These are phyloP conservation scores for Monotropa hypopitys DNA, from an alignment of 179 eudicot genomes.

Conservation along the genomic window DNA sequence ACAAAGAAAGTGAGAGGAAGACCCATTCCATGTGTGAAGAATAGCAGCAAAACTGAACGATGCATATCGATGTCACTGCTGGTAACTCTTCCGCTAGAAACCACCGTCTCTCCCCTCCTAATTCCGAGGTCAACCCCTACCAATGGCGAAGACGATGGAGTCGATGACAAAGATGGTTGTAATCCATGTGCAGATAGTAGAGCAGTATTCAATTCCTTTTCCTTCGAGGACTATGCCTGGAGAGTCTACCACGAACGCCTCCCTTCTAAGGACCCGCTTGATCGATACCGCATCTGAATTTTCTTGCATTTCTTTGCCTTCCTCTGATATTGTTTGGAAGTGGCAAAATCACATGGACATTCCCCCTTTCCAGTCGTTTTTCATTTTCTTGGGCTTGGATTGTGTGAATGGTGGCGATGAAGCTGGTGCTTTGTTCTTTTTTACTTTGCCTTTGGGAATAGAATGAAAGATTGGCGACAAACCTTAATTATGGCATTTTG, in stretches of 20 bases:
- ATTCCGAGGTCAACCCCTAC: not conserved
- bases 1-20: conserved; percentile 72
- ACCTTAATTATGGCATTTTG: too few relatives aligned
- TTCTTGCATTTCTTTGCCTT: too few relatives aligned
- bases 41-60: not conserved
- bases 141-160: not conserved
- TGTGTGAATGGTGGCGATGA: too few relatives aligned
- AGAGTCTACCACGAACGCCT: conserved; percentile 63
- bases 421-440: too few relatives aligned
- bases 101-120: conserved; percentile 49
- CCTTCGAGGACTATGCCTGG: conserved; percentile 84
- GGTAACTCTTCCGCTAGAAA: conserved; percentile 50
- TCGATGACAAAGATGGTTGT: not conserved
- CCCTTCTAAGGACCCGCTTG: conserved; percentile 58
- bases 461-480: too few relatives aligned
- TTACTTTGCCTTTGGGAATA: too few relatives aligned
- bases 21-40: conserved; percentile 16
- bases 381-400: too few relatives aligned
- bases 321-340: too few relatives aligned
- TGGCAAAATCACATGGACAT: too few relatives aligned
- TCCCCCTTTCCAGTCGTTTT: too few relatives aligned
- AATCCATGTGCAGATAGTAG: not conserved
- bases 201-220: conserved; percentile 30
- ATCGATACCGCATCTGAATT: conserved; percentile 33
- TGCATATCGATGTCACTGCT: conserved; percentile 52